Evolutionary conservation across 2,329 filamentous ascomycete species (phyloP).

Genomic region (Metarhizium brunneum): DNA sequence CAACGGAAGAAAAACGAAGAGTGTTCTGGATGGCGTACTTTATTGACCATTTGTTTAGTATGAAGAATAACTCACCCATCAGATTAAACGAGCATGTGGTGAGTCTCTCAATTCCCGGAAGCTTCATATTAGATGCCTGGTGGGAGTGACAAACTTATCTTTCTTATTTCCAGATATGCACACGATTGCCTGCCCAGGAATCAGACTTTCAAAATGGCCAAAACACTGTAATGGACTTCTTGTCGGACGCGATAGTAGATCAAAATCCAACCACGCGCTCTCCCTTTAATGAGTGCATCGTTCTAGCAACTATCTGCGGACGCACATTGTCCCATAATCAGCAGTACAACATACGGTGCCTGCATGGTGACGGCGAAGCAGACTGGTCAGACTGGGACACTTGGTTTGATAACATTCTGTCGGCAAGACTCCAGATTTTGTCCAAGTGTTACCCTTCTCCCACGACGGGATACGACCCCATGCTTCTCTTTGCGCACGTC

Average conservation of each 20-base stretch:
- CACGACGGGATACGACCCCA: not conserved
- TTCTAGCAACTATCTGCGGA: not conserved
- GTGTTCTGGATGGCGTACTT: slow-evolving; percentile 30
- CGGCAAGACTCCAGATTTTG: not conserved
- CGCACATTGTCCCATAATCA: not conserved
- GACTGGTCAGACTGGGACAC: not conserved
- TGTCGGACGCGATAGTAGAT: slow-evolving; percentile 19
- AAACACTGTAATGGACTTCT: slow-evolving; percentile 14
- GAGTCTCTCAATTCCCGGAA: not conserved
- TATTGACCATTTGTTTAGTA: slow-evolving; percentile 25
- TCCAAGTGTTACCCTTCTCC: not conserved
- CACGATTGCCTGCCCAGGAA: slow-evolving; percentile 25
- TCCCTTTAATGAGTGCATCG: not conserved
- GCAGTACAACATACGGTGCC: not conserved
- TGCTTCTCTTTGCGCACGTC: not conserved
- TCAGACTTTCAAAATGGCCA: slow-evolving; percentile 24
- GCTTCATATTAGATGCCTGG: not conserved
- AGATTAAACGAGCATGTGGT: slow-evolving; percentile 20
- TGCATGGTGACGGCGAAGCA: not conserved
- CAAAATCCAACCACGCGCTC: slow-evolving; percentile 9
- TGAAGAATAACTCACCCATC: slow-evolving; percentile 19
- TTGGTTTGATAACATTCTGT: not conserved
- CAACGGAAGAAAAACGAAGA: slow-evolving; percentile 25
- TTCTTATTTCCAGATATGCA: slow-evolving; percentile 19
- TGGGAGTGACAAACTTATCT: not conserved